phyloP scores from a whole-genome alignment of 2,329 filamentous ascomycete genomes.

The Epichloe gansuensis region DNA sequence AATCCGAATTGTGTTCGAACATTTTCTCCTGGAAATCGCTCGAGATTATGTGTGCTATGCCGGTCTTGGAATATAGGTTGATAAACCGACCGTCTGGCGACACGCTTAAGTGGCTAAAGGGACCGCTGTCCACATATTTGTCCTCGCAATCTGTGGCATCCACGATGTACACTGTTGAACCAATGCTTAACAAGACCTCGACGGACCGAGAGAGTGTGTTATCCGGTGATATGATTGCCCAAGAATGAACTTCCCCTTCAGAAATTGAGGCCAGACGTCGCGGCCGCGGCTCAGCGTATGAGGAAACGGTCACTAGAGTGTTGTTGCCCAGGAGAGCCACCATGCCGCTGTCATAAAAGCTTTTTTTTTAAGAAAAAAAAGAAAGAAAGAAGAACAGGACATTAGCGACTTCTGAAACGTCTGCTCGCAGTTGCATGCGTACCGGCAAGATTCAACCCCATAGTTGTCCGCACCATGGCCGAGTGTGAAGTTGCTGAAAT shows the following conservation, averaged over 20 bases:
- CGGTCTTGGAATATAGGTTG: slow-evolving; percentile 73
- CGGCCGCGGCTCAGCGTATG: slow-evolving; percentile 82
- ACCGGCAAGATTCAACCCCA: slow-evolving; percentile 72
- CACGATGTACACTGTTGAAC: slow-evolving; percentile 70
- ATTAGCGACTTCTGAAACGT: not conserved
- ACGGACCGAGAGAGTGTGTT: slow-evolving; percentile 86
- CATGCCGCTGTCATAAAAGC: slow-evolving; percentile 83
- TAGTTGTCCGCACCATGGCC: slow-evolving; percentile 82
- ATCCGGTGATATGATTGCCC: slow-evolving; percentile 77
- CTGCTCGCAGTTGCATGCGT: slow-evolving; percentile 6
- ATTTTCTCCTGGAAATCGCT: slow-evolving; percentile 89
- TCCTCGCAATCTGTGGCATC: slow-evolving; percentile 88
- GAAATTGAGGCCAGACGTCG: slow-evolving; percentile 67
- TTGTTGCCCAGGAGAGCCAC: slow-evolving; percentile 87
- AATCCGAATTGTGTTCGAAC: slow-evolving; percentile 82
- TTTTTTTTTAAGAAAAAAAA: slow-evolving; percentile 9
- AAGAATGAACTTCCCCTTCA: slow-evolving; percentile 69
- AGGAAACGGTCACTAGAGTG: slow-evolving; percentile 69
- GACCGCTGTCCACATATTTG: slow-evolving; percentile 77
- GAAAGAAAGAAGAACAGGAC: not conserved
- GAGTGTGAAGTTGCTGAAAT: slow-evolving; percentile 88
- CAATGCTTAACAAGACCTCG: slow-evolving; percentile 79
- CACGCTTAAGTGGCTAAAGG: slow-evolving; percentile 80
- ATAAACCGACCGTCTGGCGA: slow-evolving; percentile 85
- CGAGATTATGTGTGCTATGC: slow-evolving; percentile 82